Evolutionary conservation across 1,284 basidiomycete species (phyloP).

Genomic region (Leucoagaricus sp.): DNA sequence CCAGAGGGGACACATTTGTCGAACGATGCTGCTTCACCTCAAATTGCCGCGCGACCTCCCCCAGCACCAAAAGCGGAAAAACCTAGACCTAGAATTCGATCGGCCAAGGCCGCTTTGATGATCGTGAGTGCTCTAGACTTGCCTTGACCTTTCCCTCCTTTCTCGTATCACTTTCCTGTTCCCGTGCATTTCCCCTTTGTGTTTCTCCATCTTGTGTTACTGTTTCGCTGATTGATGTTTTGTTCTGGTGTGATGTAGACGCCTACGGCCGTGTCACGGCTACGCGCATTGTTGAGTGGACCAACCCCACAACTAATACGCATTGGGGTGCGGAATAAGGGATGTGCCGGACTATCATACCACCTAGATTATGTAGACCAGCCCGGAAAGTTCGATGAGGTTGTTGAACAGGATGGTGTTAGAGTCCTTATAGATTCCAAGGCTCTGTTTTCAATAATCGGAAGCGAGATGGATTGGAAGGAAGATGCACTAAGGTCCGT

Average conservation of each 20-base stretch:
- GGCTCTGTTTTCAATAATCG: conserved; percentile 97
- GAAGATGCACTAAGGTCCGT: conserved; percentile 85
- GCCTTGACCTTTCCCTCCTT: conserved; percentile 1
- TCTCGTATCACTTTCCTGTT: neutral
- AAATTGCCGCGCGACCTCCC: conserved; percentile 70
- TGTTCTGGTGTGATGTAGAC: conserved; percentile 57
- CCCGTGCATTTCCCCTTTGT: neutral
- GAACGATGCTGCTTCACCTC: conserved; percentile 64
- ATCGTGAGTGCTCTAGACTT: conserved; percentile 64
- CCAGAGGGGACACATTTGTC: conserved; percentile 43
- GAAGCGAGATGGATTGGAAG: conserved; percentile 98
- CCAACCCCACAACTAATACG: conserved; percentile 92
- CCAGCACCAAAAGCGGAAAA: conserved; percentile 64
- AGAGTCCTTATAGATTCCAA: conserved; percentile 96
- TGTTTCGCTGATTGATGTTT: neutral
- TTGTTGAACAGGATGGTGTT: conserved; percentile 96
- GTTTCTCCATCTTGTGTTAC: conserved; percentile 9
- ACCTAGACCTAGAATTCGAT: conserved; percentile 64
- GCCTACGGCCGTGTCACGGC: conserved; percentile 74
- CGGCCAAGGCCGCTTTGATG: conserved; percentile 81
- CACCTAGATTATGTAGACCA: conserved; percentile 95
- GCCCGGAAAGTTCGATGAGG: conserved; percentile 93
- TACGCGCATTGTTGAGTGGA: conserved; percentile 70
- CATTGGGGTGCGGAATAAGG: conserved; percentile 96
- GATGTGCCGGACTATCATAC: conserved; percentile 98